Evolutionary conservation across 2,329 filamentous ascomycete species (phyloP), one percentile per base, ranked within the genome.

Genomic region (Epicoccum sorghinum): DNA sequence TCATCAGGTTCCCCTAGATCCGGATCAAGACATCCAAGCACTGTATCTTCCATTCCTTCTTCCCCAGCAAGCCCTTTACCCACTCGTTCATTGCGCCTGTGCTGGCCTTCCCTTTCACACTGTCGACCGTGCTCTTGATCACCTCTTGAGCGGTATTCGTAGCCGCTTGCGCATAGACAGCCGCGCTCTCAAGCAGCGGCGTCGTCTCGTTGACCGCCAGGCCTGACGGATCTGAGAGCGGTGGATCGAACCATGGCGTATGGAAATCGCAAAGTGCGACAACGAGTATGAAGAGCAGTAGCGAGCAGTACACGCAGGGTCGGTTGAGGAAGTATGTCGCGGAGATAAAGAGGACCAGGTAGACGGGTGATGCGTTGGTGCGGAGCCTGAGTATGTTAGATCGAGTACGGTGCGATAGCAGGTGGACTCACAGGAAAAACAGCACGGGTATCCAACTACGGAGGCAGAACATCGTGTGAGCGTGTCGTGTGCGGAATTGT

Each of bases 261-360:
- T 82, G 84, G 68, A 97, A 89, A 79, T 98, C 93, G 81, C 98
- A 95, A 79, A 98, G 95, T 73, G 92, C 96, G 63, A 93, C 84
- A 80, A 97, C 96, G 65, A 99, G 91, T 66, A 98, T 92, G 62
- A 96, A 84, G 43, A 99, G 90, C 48, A 99, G 89, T 58, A 97
- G 87, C 57, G 92, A 96, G 84, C 95, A 99, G 83, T 99, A 99
- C 66, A 96, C 89, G 80, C 95, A 99, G 48, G 95, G 95, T 50
- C 93, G 88, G 79, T 97, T 96, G 68, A 99, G 87, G 78, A 96
- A 90, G 82, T 96, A 98, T 62, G 93, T 96, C 75, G 93, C 91
- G 62, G 91, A 83, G 79, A 99, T 75, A 71, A 81, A 81, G 70
- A 80, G 75, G 58, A 80, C 63, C 57, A 80, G 75, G 68, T 81